A percentile compares a stretch with the other conserved stretches of the same genome.
phyloP scores from a whole-genome alignment of 2,329 filamentous ascomycete species.

The Coccinonectria pachysandricola region DNA sequence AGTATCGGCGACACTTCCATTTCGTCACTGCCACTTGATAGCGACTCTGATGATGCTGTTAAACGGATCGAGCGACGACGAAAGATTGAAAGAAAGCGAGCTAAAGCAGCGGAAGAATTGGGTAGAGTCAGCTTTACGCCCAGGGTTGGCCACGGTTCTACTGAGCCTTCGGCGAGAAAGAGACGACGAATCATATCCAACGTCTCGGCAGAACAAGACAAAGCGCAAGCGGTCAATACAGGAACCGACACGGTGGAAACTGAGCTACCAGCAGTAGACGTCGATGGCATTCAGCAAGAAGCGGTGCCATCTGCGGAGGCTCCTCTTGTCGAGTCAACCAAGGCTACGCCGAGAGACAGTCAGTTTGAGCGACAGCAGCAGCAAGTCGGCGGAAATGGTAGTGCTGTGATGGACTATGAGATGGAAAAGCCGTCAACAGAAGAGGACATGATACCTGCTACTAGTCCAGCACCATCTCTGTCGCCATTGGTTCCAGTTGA shows the following conservation, averaged over 20 bases:
- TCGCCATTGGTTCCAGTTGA: too few species aligned
- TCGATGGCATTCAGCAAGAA: conserved; percentile 17
- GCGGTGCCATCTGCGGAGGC: conserved; percentile 16
- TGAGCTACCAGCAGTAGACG: conserved; percentile 9
- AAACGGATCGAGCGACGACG: conserved; percentile 25
- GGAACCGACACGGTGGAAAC: conserved; percentile 5
- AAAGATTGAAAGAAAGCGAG: conserved; percentile 27
- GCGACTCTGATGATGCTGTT: conserved; percentile 26
- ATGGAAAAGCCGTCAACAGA: conserved; percentile 12
- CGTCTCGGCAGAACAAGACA: not conserved
- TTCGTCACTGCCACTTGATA: conserved; percentile 16
- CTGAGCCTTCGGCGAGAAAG: conserved; percentile 18
- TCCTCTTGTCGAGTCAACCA: conserved; percentile 19
- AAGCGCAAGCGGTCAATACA: not conserved
- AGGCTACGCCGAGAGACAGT: conserved; percentile 22
- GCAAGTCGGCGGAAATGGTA: conserved; percentile 6
- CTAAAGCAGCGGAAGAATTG: conserved; percentile 30
- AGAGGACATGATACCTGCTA: conserved; percentile 30
- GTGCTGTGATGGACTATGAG: conserved; percentile 4
- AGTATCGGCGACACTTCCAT: conserved; percentile 13
- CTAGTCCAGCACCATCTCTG: conserved; percentile 24
- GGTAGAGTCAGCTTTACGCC: conserved; percentile 29
- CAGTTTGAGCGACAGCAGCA: conserved; percentile 3
- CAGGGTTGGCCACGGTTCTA: conserved; percentile 9
- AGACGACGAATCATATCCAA: conserved; percentile 12